phyloP scores from a whole-genome alignment of 345 rosid species.

The Moricandia moricandioides region DNA sequence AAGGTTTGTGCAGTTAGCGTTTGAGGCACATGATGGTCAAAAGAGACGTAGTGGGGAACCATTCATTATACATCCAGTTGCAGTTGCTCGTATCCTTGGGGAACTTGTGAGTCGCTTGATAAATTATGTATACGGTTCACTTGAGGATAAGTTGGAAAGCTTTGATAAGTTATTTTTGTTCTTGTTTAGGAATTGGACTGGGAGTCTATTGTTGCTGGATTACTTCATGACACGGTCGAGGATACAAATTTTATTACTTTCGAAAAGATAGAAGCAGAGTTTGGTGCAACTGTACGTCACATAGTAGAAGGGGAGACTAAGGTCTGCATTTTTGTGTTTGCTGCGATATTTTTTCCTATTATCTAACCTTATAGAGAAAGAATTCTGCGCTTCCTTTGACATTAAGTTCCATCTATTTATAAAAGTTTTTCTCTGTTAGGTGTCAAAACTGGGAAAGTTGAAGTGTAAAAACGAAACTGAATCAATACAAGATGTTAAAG shows the following conservation, averaged over 20 bases:
- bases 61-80: constrained; percentile 96
- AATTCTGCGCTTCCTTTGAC: neutral
- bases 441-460: constrained; percentile 89
- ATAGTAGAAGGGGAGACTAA: constrained; percentile 99
- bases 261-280: constrained; percentile 87
- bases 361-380: neutral
- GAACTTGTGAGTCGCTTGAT: constrained; percentile 73
- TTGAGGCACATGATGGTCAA: constrained; percentile 96
- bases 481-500: constrained; percentile 92
- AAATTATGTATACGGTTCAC: constrained; percentile 16
- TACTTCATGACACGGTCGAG: constrained; percentile 96
- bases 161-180: constrained; percentile 28
- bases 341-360: constrained; percentile 4
- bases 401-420: constrained; percentile 4
- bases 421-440: constrained; percentile 43
- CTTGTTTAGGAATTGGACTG: constrained; percentile 84
- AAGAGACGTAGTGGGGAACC: constrained; percentile 98
- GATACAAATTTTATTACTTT: constrained; percentile 91
- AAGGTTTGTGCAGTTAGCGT: constrained; percentile 72
- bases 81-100: constrained; percentile 95
- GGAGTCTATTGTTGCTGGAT: constrained; percentile 97
- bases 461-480: constrained; percentile 73
- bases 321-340: constrained; percentile 47
- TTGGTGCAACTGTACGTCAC: constrained; percentile 83
- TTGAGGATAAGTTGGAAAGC: constrained; percentile 14